Evolutionary conservation across 495 filamentous ascomycete species (phyloP).

Genomic region (Bathelium albidoporum): DNA sequence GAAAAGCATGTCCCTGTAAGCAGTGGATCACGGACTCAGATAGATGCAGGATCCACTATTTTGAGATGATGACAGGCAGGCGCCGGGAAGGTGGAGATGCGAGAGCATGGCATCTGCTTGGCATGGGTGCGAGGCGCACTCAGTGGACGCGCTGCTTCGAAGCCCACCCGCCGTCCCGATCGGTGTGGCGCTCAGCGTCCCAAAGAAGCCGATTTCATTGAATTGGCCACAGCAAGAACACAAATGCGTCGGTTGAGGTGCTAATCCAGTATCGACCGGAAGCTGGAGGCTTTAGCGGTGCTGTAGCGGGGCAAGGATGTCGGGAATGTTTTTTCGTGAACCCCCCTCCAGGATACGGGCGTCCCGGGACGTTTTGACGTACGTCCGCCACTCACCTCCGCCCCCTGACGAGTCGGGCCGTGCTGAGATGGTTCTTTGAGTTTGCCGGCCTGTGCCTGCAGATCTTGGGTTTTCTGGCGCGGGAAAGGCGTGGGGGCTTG

Average conservation of each 20-base stretch:
- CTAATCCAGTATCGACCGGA: no score
- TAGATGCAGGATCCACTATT: background rate
- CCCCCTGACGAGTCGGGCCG: background rate
- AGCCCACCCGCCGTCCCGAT: no score
- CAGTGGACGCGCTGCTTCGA: no score
- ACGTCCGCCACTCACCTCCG: background rate
- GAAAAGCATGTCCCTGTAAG: background rate
- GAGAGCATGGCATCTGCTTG: no score
- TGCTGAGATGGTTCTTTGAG: background rate
- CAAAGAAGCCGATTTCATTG: no score
- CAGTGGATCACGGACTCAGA: background rate
- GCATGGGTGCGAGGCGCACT: no score
- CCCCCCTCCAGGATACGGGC: background rate
- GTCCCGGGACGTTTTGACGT: background rate
- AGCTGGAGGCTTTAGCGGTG: no score
- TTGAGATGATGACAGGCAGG: background rate
- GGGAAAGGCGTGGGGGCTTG: background rate
- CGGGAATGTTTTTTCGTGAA: background rate
- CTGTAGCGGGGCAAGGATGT: background rate
- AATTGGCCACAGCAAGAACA: background rate
- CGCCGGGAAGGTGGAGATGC: background rate
- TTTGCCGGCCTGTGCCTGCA: background rate
- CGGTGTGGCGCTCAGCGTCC: no score
- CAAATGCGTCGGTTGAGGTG: background rate
- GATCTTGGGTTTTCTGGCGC: constrained; percentile 2